A percentile compares a stretch with the other conserved stretches of the same genome.
These are phyloP conservation scores for Dendrobium huoshanense DNA, from an alignment of 106 monocot species.

Conservation along the genomic window DNA sequence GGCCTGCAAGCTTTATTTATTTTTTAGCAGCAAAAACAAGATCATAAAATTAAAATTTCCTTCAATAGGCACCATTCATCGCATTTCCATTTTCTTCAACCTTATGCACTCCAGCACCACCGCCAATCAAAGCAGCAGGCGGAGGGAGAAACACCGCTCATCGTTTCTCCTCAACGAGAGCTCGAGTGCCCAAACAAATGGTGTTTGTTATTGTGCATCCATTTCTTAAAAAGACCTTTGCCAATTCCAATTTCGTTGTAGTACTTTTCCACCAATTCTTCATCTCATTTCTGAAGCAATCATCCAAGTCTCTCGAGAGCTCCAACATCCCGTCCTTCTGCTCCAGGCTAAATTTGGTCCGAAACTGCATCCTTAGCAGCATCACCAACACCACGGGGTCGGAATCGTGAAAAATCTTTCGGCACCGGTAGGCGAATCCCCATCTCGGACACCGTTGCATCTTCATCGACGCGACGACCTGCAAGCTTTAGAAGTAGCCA, in stretches of 20 bases:
- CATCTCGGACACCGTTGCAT: conserved; percentile 13
- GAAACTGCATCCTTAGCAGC: conserved; percentile 43
- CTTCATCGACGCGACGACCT: neutral
- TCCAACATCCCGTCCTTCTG: conserved; percentile 77
- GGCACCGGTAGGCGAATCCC: conserved; percentile 12
- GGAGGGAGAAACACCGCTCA: neutral
- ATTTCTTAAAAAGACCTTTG: conserved; percentile 68
- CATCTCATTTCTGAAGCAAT: conserved; percentile 66
- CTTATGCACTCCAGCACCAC: neutral
- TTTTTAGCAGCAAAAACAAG: neutral
- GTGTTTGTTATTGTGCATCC: conserved; percentile 95
- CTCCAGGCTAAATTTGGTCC: conserved; percentile 64
- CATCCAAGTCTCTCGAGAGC: conserved; percentile 71
- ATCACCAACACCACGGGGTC: conserved; percentile 6
- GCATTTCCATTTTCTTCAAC: neutral
- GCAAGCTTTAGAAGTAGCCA: too few species aligned
- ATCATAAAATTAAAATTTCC: neutral
- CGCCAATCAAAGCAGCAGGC: neutral
- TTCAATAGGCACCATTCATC: conserved; percentile 4
- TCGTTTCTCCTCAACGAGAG: neutral
- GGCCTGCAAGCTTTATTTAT: too few species aligned
- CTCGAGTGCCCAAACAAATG: conserved; percentile 22
- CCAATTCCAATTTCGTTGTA: conserved; percentile 60
- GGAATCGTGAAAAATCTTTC: neutral
- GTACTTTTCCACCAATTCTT: conserved; percentile 39